phyloP scores from a whole-genome alignment of 1,284 basidiomycete species.

The Moesziomyces globuligerus region DNA sequence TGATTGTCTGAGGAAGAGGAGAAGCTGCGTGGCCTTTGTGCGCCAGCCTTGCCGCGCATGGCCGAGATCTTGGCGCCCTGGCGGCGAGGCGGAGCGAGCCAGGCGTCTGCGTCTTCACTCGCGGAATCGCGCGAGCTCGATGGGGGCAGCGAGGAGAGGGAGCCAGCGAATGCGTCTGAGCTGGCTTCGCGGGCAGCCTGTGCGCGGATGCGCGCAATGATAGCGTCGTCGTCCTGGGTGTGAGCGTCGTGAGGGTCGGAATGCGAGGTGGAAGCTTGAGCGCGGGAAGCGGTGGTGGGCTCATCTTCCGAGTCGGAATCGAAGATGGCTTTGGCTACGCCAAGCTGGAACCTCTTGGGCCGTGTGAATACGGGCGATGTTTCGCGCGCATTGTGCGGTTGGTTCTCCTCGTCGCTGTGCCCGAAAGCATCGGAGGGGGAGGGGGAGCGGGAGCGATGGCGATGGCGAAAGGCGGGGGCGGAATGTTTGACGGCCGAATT shows the following conservation, averaged over 20 bases:
- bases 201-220: slow-evolving; percentile 34
- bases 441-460: too few relatives aligned
- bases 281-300: background rate
- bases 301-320: slow-evolving; percentile 41
- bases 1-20: slow-evolving; percentile 22
- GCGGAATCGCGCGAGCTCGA: slow-evolving; percentile 23
- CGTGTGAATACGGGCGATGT: slow-evolving; percentile 23
- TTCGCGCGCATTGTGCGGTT: slow-evolving; percentile 1
- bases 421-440: too few relatives aligned
- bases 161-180: slow-evolving; percentile 39
- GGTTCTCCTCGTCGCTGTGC: slow-evolving; percentile 9
- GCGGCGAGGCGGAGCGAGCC: slow-evolving; percentile 17
- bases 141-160: slow-evolving; percentile 25
- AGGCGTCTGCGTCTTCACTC: slow-evolving; percentile 8
- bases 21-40: slow-evolving; percentile 18
- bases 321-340: slow-evolving; percentile 31
- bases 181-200: slow-evolving; percentile 16
- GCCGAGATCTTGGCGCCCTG: slow-evolving; percentile 35
- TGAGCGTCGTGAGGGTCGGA: background rate
- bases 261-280: background rate
- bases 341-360: slow-evolving; percentile 29
- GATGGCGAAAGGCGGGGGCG: slow-evolving; percentile 24
- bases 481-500: slow-evolving; percentile 30
- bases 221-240: slow-evolving; percentile 15
- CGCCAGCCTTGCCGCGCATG: slow-evolving; percentile 29